Base-by-base conservation (phyloP, 805 yeast species). In the Maudiozyma serrabonitensis region DNA sequence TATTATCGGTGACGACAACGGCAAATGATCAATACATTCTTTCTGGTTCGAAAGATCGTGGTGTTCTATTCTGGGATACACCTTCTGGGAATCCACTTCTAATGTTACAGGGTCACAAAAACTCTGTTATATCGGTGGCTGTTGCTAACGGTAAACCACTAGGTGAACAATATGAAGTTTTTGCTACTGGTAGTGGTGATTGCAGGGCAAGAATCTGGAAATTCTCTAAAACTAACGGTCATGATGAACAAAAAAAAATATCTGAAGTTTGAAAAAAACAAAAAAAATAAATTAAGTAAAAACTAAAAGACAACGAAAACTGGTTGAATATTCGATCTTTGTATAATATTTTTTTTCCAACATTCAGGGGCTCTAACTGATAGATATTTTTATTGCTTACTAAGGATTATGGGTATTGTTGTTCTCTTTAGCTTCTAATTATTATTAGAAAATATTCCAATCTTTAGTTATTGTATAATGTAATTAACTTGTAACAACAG, bases 161-260 rank as follows among this genome's bases (percentile, higher is more conserved):
- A 53, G 85, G 83, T 46, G 56, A 61, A 23, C 59, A 62, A 40
- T 78, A 78, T 53, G 93, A 95, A 45, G 82, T 87, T 59, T 93
- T 91, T 74, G 99, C 97, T 47, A 90, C 98, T 12, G 98, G 98
- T 50, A 79, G 88, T 69, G 99, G 98, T 66, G 99, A 91, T 70
- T 91, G 95, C 69, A 87, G 90, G 66, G 98, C 98, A 40, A 80
- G 96, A 69, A 86, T 91, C 63, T 91, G 99, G 99, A 80, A 84
- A 68, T 88, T 88, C 85, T 81, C 58, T n/a, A 60, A 59, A 45
- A 46, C 41, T 34, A 34, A 15, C 34, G 37, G 35, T 26, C 35
- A 37, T 21, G 15, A 23, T 21, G 11, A 28, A 18, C 39, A 41
- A 41, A 45, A 39, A 16, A 50, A 47, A 32, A 47, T 48, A 19